phyloP scores from a whole-genome alignment of 1,284 basidiomycete genomes.

The Fomitiporia mediterranea region DNA sequence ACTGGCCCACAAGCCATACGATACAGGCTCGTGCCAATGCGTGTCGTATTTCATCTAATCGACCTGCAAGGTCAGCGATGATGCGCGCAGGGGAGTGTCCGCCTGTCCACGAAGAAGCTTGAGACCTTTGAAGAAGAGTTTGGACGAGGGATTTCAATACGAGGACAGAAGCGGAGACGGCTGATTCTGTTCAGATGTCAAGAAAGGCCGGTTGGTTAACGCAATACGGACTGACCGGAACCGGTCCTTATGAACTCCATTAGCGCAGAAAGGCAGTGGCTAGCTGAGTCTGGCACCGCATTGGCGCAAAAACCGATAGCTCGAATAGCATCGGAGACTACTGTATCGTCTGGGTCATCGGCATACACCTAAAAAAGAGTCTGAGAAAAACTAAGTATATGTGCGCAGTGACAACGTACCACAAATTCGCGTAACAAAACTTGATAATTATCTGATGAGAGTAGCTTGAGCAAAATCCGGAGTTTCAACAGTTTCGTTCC shows the following conservation, averaged over 20 bases:
- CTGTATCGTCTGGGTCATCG: slow-evolving; percentile 63
- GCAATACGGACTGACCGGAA: slow-evolving; percentile 29
- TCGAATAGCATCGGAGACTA: slow-evolving; percentile 68
- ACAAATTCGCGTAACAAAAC: slow-evolving; percentile 76
- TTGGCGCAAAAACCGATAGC: slow-evolving; percentile 77
- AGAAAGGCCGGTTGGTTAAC: neutral
- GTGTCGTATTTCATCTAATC: slow-evolving; percentile 75
- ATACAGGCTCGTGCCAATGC: slow-evolving; percentile 79
- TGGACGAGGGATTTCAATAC: slow-evolving; percentile 84
- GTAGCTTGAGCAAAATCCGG: slow-evolving; percentile 59
- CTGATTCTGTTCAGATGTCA: slow-evolving; percentile 41
- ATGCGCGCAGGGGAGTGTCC: slow-evolving; percentile 57
- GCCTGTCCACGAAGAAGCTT: slow-evolving; percentile 27
- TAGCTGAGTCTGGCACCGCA: slow-evolving; percentile 59
- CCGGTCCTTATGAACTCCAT: slow-evolving; percentile 77
- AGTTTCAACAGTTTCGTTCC: slow-evolving; percentile 74
- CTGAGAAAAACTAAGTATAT: neutral
- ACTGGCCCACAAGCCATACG: slow-evolving; percentile 89
- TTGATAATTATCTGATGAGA: slow-evolving; percentile 63
- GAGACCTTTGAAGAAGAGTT: slow-evolving; percentile 43
- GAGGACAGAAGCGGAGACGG: slow-evolving; percentile 72
- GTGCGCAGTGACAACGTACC: slow-evolving; percentile 39
- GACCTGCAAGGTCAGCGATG: slow-evolving; percentile 67
- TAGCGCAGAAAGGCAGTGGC: slow-evolving; percentile 69
- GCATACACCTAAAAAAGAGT: slow-evolving; percentile 58